Evolutionary conservation across 805 yeast genomes (phyloP).

Genomic region (Metschnikowia drakensbergensis): DNA sequence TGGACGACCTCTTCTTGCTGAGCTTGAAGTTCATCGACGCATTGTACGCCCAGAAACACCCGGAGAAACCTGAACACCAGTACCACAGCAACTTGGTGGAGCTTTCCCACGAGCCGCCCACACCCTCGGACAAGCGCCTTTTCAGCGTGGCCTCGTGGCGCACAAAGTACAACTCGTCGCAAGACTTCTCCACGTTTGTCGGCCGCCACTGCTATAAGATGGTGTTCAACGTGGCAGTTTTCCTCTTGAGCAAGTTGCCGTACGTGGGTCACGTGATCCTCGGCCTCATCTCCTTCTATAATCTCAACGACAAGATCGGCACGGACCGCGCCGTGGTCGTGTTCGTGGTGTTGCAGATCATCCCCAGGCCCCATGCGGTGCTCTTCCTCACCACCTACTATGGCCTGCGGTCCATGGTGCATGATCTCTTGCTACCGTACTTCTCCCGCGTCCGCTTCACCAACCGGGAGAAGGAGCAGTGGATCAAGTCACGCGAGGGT

Average conservation of each 20-base stretch:
- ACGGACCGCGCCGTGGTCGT: constrained; percentile 40
- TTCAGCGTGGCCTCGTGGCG: constrained; percentile 3
- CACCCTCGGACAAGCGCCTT: not conserved
- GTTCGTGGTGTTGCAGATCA: constrained; percentile 29
- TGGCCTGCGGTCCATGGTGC: constrained; percentile 43
- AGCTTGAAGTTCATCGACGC: constrained; percentile 39
- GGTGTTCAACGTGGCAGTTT: constrained; percentile 29
- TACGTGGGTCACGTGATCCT: constrained; percentile 39
- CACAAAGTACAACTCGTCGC: constrained; percentile 15
- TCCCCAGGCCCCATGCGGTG: constrained; percentile 35
- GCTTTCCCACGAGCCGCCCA: constrained; percentile 6
- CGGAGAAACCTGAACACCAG: constrained; percentile 19
- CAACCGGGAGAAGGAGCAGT: constrained; percentile 38
- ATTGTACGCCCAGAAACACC: constrained; percentile 30
- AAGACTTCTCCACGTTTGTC: constrained; percentile 20
- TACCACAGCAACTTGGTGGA: constrained; percentile 16
- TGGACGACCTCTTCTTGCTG: constrained; percentile 38
- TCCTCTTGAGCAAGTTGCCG: constrained; percentile 37
- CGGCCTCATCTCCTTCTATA: constrained; percentile 42
- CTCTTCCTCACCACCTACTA: constrained; percentile 41
- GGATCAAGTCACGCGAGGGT: constrained; percentile 54
- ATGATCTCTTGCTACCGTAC: constrained; percentile 49
- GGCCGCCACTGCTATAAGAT: constrained; percentile 17
- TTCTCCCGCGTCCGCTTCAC: constrained; percentile 45
- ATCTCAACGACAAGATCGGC: constrained; percentile 45